These are phyloP conservation scores for Millerago galiae DNA, from an alignment of 805 yeast genomes.

Conservation along the genomic window DNA sequence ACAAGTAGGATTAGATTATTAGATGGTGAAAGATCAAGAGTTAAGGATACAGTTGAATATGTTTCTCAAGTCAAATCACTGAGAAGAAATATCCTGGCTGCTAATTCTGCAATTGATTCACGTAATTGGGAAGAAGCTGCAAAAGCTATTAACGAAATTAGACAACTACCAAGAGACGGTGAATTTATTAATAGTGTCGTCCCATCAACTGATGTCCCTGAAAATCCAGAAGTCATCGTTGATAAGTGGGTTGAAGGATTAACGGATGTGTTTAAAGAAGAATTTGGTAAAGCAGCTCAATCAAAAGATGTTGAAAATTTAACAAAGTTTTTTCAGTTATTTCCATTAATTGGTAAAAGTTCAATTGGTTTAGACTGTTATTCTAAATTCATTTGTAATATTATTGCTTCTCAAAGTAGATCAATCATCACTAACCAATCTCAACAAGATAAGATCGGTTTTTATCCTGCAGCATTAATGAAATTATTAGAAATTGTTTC, in stretches of 20 bases:
- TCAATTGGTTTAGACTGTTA: conserved; percentile 72
- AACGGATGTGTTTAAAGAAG: conserved; percentile 46
- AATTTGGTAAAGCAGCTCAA: conserved; percentile 67
- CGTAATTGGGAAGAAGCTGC: conserved; percentile 79
- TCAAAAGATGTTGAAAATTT: conserved; percentile 59
- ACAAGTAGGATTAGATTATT: conserved; percentile 63
- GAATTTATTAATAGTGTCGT: conserved; percentile 73
- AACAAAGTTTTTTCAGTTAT: conserved; percentile 75
- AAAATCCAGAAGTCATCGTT: conserved; percentile 56
- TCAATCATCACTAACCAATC: conserved; percentile 45
- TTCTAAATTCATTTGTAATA: conserved; percentile 78
- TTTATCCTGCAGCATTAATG: conserved; percentile 52
- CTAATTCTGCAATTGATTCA: conserved; percentile 61
- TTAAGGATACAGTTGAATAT: conserved; percentile 53
- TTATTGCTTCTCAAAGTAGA: conserved; percentile 75
- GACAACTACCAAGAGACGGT: conserved; percentile 56
- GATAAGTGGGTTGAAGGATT: conserved; percentile 54
- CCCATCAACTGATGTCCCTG: conserved; percentile 84
- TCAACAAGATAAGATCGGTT: conserved; percentile 38
- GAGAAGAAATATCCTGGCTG: conserved; percentile 57
- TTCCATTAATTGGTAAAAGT: conserved; percentile 77
- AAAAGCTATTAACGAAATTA: conserved; percentile 48
- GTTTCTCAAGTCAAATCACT: conserved; percentile 62
- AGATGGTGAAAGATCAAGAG: conserved; percentile 64
- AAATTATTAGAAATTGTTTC: conserved; percentile 81